Evolutionary conservation across 768 basidiomycete species (phyloP).

Genomic region (Vishniacozyma victoriae): DNA sequence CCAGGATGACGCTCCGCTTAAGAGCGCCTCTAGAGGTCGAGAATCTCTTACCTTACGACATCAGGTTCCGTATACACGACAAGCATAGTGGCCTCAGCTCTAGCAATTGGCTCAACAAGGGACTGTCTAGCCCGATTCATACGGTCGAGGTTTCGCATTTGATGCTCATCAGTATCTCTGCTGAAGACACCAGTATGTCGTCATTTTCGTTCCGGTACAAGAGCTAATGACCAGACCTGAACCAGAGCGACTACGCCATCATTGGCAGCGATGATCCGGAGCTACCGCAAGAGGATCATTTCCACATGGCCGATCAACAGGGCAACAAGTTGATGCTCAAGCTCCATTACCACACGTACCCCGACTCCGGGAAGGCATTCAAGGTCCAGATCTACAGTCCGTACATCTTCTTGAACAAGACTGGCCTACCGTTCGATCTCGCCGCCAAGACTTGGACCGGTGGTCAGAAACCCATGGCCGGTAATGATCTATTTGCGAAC

Average conservation of each 20-base stretch:
- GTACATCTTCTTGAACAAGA: conserved; percentile 87
- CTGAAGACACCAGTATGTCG: conserved; percentile 77
- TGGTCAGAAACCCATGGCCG: conserved; percentile 72
- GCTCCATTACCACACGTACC: conserved; percentile 75
- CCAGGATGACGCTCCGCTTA: conserved; percentile 75
- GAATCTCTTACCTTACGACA: conserved; percentile 86
- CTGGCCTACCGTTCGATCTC: conserved; percentile 71
- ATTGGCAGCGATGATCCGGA: conserved; percentile 90
- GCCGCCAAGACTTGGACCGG: conserved; percentile 57
- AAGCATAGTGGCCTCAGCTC: conserved; percentile 91
- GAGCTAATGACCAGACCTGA: conserved; percentile 59
- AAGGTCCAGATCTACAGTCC: conserved; percentile 91
- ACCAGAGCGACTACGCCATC: conserved; percentile 92
- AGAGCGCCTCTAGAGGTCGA: conserved; percentile 92
- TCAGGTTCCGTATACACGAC: conserved; percentile 95
- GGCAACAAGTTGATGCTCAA: conserved; percentile 72
- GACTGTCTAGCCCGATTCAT: conserved; percentile 93
- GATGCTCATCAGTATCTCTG: conserved; percentile 73
- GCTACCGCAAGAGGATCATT: conserved; percentile 72
- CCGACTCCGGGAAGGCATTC: conserved; percentile 89
- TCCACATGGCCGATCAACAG: conserved; percentile 66
- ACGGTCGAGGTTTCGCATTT: conserved; percentile 87
- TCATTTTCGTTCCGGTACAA: neutral
- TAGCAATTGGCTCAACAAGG: conserved; percentile 84
- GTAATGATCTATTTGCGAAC: conserved; percentile 62